Conservation (phyloP, 441 rosid genomes). For the Melastoma candidum region DNA sequence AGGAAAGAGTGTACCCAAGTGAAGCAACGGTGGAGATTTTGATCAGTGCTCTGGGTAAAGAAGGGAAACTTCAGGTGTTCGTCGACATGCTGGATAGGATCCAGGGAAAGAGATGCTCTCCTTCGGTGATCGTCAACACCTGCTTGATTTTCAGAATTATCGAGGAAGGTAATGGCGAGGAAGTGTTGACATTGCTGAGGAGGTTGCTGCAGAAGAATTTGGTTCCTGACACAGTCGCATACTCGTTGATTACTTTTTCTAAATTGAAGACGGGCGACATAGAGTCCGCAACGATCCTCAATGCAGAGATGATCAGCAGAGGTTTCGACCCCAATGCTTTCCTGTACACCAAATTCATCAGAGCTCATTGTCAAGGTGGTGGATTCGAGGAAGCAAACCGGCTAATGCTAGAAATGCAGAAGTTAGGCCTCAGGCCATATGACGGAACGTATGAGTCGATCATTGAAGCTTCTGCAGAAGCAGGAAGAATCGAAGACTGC, state of each 20-base stretch:
- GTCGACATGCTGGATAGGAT: slow-evolving; percentile 51
- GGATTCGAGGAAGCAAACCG: slow-evolving; percentile 36
- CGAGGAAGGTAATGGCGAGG: slow-evolving; percentile 40
- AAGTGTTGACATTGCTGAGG: slow-evolving; percentile 46
- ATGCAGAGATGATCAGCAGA: slow-evolving; percentile 63
- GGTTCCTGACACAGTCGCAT: slow-evolving; percentile 56
- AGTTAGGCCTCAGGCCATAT: slow-evolving; percentile 41
- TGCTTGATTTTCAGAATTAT: slow-evolving; percentile 41
- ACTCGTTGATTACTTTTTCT: slow-evolving; percentile 45
- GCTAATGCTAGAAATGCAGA: slow-evolving; percentile 43
- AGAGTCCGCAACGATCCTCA: slow-evolving; percentile 37
- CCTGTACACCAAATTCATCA: slow-evolving; percentile 43
- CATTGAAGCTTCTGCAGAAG: slow-evolving; percentile 40
- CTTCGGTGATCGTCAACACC: slow-evolving; percentile 52
- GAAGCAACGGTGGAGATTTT: slow-evolving; percentile 33
- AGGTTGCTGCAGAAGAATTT: slow-evolving; percentile 57
- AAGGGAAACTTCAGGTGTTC: slow-evolving; percentile 43
- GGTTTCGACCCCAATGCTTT: slow-evolving; percentile 53
- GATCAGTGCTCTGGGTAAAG: slow-evolving; percentile 61
- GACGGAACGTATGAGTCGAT: slow-evolving; percentile 44
- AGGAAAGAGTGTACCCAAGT: slow-evolving; percentile 40
- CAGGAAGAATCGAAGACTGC: slow-evolving; percentile 34
- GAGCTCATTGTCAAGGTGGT: slow-evolving; percentile 31
- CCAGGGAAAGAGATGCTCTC: slow-evolving; percentile 53
- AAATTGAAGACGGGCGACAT: slow-evolving; percentile 34